Evolutionary conservation across 768 basidiomycete species (phyloP).

Genomic region (Suillus decipiens): DNA sequence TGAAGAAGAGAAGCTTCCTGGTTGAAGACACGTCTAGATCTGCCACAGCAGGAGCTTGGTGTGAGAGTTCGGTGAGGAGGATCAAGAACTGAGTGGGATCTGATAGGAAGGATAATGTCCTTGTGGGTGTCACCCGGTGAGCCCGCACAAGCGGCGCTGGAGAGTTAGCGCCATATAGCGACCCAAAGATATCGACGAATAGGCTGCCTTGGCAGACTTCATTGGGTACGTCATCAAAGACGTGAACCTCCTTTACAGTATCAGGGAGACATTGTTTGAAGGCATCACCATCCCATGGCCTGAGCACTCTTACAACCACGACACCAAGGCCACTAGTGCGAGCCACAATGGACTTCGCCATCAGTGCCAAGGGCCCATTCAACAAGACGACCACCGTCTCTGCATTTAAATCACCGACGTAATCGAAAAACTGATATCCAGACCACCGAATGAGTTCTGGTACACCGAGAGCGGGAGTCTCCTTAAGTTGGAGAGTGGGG

Average conservation of each 20-base stretch:
- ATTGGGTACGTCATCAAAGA: constrained; percentile 78
- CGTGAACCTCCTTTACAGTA: constrained; percentile 59
- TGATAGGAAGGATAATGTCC: constrained; percentile 52
- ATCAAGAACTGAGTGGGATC: constrained; percentile 44
- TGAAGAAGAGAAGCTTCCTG: constrained; percentile 58
- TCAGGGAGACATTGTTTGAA: constrained; percentile 61
- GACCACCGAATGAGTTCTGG: constrained; percentile 52
- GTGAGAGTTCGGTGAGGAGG: constrained; percentile 36
- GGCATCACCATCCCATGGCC: constrained; percentile 78
- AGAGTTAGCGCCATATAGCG: constrained; percentile 46
- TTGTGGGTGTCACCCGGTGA: constrained; percentile 60
- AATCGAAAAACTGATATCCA: constrained; percentile 79
- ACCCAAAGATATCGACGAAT: constrained; percentile 71
- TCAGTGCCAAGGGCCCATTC: constrained; percentile 77
- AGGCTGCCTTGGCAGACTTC: constrained; percentile 62
- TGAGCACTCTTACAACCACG: constrained; percentile 74
- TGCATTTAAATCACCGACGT: constrained; percentile 65
- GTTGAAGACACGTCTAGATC: constrained; percentile 28
- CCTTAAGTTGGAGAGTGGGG: constrained; percentile 37
- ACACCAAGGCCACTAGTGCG: constrained; percentile 56
- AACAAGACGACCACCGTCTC: constrained; percentile 66
- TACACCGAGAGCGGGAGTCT: constrained; percentile 35
- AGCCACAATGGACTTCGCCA: constrained; percentile 52
- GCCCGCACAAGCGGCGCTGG: constrained; percentile 46
- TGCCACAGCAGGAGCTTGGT: constrained; percentile 29